Base-by-base conservation (phyloP, 345 rosid genomes). In the Laguncularia racemosa region DNA sequence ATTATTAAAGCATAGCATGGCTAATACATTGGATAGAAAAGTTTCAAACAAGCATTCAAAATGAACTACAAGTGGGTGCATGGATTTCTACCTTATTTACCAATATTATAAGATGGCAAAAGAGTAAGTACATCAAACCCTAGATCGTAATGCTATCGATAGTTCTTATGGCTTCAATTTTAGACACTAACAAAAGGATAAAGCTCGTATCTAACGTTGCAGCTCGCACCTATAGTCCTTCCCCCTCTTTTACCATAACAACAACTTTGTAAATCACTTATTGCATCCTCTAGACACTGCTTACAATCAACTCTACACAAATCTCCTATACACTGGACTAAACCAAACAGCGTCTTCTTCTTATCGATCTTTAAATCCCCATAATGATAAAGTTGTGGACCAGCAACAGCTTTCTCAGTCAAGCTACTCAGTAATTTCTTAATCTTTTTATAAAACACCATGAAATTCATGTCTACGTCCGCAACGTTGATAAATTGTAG, bases 231-330 rank as follows among this genome's bases (percentile, higher is more conserved):
- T 21, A 84, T 56, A 48, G 72, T 77, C 62, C 83, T 70, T 0
- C 95, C 95, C 10, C 91, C 86, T 67, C 72, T 76, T 73, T 78
- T 87, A 52, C 81, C 91, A 40, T 76, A 78, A 48, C 88, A 80
- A 50, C 86, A 78, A 18, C 75, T 80, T 12, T 78, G 85, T 64
- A 84, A 55, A 59, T 80, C 77, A 0, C 67, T 77, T 16, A 84
- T 73, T 0, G 78, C 75, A 6, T 66, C 71, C 20, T 76, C 69
- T 14, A 84, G 73, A 62, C 89, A 81, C 17, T 57, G 66, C 74
- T 63, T 69, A 58, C 95, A 87, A 40, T 53, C 70, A 11, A 19
- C 15, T 6, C 52, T 50, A 14, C 66, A 73, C 53, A 88, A 68
- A 55, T 84, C 91, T 50, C 89, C 75, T 0, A 82, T 80, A 59